Conservation (phyloP, 2,329 filamentous ascomycete species). For the Dothiorella sarmentorum region DNA sequence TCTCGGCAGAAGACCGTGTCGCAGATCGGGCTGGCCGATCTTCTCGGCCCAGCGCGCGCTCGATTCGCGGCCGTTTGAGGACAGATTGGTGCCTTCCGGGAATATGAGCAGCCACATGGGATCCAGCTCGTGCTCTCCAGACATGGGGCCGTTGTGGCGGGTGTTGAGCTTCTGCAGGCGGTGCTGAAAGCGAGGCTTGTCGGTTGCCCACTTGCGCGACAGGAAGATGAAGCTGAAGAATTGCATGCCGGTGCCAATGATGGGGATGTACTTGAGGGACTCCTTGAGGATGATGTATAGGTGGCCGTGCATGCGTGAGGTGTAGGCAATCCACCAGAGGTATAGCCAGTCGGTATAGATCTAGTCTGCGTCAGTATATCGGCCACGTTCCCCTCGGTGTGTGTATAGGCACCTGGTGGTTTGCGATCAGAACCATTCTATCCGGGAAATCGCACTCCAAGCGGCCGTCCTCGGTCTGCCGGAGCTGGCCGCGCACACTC, state of each 20-base stretch:
- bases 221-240: slow-evolving; percentile 90
- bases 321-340: slow-evolving; percentile 88
- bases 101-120: slow-evolving; percentile 91
- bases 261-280: slow-evolving; percentile 76
- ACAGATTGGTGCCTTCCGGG: slow-evolving; percentile 82
- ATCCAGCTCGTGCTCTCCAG: slow-evolving; percentile 51
- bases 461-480: slow-evolving; percentile 63
- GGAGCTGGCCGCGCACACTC: slow-evolving; percentile 71
- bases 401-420: slow-evolving; percentile 60
- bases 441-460: slow-evolving; percentile 76
- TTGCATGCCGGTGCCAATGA: slow-evolving; percentile 79
- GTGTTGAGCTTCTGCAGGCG: slow-evolving; percentile 68
- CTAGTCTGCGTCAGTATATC: slow-evolving; percentile 35
- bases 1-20: slow-evolving; percentile 71
- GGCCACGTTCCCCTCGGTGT: background rate
- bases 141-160: slow-evolving; percentile 36
- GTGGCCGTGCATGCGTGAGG: slow-evolving; percentile 74
- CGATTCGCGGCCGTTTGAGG: slow-evolving; percentile 65
- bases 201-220: slow-evolving; percentile 82
- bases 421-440: slow-evolving; percentile 76
- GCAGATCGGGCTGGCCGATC: slow-evolving; percentile 63
- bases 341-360: slow-evolving; percentile 90
- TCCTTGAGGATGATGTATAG: slow-evolving; percentile 90
- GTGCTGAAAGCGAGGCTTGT: slow-evolving; percentile 70
- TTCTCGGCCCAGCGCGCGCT: slow-evolving; percentile 77